Evolutionary conservation across 2,329 filamentous ascomycete genomes (phyloP).

Genomic region (Penicillium sp.): DNA sequence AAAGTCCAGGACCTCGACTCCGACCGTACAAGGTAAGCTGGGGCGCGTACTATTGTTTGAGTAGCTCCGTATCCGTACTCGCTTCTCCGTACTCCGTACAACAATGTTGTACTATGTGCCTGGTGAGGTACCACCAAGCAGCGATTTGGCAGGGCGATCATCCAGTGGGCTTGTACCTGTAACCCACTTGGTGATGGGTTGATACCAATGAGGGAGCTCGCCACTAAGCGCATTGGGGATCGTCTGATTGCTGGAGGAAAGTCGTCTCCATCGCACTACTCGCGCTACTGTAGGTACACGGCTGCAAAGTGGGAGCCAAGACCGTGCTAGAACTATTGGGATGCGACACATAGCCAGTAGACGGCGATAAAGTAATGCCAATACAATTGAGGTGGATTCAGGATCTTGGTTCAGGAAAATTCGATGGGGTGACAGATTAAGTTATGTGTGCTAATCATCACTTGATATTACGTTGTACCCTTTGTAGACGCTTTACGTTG

Average conservation of each 20-base stretch:
- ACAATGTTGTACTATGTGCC: neutral
- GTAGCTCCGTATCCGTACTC: no score
- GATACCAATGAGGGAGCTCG: slow-evolving; percentile 20
- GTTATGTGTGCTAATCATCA: neutral
- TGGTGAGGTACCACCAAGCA: slow-evolving; percentile 13
- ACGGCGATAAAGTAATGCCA: slow-evolving; percentile 3
- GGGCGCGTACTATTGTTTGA: neutral
- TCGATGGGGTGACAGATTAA: neutral
- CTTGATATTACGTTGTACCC: neutral
- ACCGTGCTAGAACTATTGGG: neutral
- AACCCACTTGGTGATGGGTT: slow-evolving; percentile 28
- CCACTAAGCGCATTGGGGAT: slow-evolving; percentile 12
- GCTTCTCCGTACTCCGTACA: neutral
- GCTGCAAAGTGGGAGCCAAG: slow-evolving; percentile 24
- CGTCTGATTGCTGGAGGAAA: slow-evolving; percentile 24
- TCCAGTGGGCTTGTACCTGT: slow-evolving; percentile 27
- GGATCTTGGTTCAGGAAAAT: neutral
- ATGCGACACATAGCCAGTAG: slow-evolving; percentile 2
- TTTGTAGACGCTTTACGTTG: neutral
- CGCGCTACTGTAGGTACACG: slow-evolving; percentile 39
- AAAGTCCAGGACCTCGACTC: slow-evolving; percentile 20
- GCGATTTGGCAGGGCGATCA: slow-evolving; percentile 35
- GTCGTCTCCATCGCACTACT: slow-evolving; percentile 9
- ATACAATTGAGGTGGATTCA: slow-evolving; percentile 1
- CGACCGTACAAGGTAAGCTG: slow-evolving; percentile 5